Evolutionary conservation across 2,329 filamentous ascomycete genomes (phyloP), one percentile per base, ranked within the genome.

Genomic region (Microsporum canis): DNA sequence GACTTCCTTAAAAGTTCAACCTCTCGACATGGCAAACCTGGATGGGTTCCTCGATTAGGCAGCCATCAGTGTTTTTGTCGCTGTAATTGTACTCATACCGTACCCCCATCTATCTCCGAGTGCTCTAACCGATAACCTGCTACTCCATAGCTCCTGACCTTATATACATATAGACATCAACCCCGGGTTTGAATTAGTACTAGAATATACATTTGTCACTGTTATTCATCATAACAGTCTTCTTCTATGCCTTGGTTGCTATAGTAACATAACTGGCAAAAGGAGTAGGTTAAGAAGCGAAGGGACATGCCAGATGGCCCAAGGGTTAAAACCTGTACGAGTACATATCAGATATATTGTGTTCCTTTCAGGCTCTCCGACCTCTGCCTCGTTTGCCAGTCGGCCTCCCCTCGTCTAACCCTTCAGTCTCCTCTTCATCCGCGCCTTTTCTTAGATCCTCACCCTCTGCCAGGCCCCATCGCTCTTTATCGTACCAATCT

Each of bases 401-500:
- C 31, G 73, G 69, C 43, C 73, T 70, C 56, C 68, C 71, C 57
- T 76, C 75, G 60, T 76, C 73, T 71, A 47, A 76, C 76, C 61
- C 63, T 62, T 83, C 82, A 36, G 82, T 80, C 64, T 86, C 84
- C 66, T 86, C 84, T 61, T 80, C 78, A 61, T 83, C 80, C 43
- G 81, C 80, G 0, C 84, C 84, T 68, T 86, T 86, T 64, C 80
- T 79, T 59, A 86, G 69, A 62, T 81, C 79, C 49, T 82, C 80
- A 0, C 80, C 79, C 39, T 75, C 73, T 2, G 66, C 68, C n/a
- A 86, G 70, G 0, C 78, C 79, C 83, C 82, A 86, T 66, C 83
- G 80, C 60, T 83, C 80, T 23, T 77, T 75, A 67, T 87, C 84
- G 65, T 84, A 84, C 84, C 84, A 87, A 67, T 87, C 84, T 71